These are phyloP conservation scores for Cicer chorassanicum DNA, from an alignment of 306 rosid species.

Conservation along the genomic window DNA sequence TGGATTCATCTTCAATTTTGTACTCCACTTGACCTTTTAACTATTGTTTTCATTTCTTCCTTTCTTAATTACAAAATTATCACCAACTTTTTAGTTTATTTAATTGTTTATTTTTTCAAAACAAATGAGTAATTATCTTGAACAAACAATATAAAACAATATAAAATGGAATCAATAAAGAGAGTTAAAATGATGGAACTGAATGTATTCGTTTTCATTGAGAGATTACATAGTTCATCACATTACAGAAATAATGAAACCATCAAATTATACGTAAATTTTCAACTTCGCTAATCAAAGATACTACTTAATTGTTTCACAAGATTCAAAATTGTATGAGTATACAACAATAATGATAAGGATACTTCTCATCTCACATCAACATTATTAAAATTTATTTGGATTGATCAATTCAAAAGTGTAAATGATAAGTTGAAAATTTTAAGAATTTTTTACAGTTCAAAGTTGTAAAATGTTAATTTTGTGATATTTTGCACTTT, in stretches of 20 bases:
- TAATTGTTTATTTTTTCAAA: background rate
- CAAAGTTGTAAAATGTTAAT: too few relatives aligned
- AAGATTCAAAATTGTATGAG: background rate
- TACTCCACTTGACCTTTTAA: background rate
- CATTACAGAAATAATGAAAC: too few relatives aligned
- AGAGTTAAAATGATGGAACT: conserved; percentile 50
- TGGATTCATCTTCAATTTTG: background rate
- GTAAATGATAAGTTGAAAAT: too few relatives aligned
- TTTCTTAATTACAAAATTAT: background rate
- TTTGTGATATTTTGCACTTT: too few relatives aligned
- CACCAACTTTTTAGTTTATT: background rate
- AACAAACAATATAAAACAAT: background rate
- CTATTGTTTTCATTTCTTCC: background rate
- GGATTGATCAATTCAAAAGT: too few relatives aligned
- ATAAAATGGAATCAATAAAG: background rate
- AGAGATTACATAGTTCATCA: too few relatives aligned
- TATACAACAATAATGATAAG: background rate
- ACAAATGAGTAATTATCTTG: background rate
- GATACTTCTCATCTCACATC: too few relatives aligned
- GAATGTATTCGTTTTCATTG: conserved; percentile 46
- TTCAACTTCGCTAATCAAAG: background rate
- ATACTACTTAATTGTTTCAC: conserved; percentile 1
- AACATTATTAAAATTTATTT: too few relatives aligned
- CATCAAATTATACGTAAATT: background rate
- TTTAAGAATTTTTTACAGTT: too few relatives aligned